Base-by-base conservation (phyloP, 2,329 filamentous ascomycete genomes). In the Teratosphaeria viscida region DNA sequence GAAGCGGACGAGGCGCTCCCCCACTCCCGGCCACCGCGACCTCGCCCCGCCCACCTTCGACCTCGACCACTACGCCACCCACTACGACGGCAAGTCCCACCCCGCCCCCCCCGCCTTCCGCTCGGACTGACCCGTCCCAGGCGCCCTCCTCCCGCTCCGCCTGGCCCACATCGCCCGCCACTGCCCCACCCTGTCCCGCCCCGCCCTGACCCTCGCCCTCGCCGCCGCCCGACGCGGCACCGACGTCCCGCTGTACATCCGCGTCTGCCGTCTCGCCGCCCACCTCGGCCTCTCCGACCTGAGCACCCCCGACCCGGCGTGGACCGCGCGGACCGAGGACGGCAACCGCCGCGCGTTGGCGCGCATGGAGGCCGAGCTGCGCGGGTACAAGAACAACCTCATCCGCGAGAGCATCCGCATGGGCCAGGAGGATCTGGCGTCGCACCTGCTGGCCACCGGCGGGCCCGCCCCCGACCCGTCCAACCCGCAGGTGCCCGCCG, bases 321-420 rank as follows among this genome's bases (percentile, higher is more conserved):
- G 92, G 92, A 81, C 87, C n/a, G 81, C 87, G 7, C 79, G 77
- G 60, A 87, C 82, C 43, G 83, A 85, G 26, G 83, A 83, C 63
- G 77, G 81, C 57, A 89, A 92, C 67, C 83, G 83, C 65, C 76
- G 78, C 1, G 88, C 95, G 73, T 86, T 86, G 0, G 79, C 84
- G 59, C 83, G 88, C n/a, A 79, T 97, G 59, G 90, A 96, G 71
- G 78, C 82, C 16, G 90, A 97, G 73, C 79, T 99, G 23, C 92
- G 91, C 73, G 87, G 87, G 1, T 97, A 97, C 75, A 96, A 94
- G 76, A 96, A 96, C 71, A 99, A 97, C 68, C 77, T 97, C 52
- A 91, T 99, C 68, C 96, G 96, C 72, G 94, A 99, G 76, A 96
- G 91, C 76, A 96, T 97, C 68, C 67, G 70, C 57, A 96, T 97